These are phyloP conservation scores for Prunus armeniaca DNA, from an alignment of 306 rosid genomes.

Conservation along the genomic window DNA sequence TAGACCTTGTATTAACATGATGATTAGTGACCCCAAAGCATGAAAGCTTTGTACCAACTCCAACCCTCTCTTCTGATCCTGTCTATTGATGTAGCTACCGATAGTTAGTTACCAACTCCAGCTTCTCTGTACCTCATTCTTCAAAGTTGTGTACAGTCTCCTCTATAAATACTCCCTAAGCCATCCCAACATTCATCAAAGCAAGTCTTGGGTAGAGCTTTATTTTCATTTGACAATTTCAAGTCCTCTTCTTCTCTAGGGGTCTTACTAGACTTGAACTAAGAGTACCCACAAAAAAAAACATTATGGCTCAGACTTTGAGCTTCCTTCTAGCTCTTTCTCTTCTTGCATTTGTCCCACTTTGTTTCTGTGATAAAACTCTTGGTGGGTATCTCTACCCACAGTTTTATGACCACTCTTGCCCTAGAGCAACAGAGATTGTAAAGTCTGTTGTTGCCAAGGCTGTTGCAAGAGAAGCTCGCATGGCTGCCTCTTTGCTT, in stretches of 20 bases:
- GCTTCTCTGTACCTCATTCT: conserved; percentile 15
- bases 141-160: conserved; percentile 8
- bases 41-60: conserved; percentile 35
- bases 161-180: conserved; percentile 38
- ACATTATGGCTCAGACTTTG: conserved; percentile 43
- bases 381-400: conserved; percentile 55
- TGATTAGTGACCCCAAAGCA: conserved; percentile 5
- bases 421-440: conserved; percentile 68
- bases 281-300: background rate
- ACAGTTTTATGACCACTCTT: conserved; percentile 68
- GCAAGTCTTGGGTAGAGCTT: background rate
- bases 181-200: conserved; percentile 24
- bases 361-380: conserved; percentile 36
- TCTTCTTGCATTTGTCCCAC: conserved; percentile 58
- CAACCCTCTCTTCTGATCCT: conserved; percentile 13
- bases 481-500: conserved; percentile 79
- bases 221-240: background rate
- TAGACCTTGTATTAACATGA: background rate
- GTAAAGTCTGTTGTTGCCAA: conserved; percentile 62
- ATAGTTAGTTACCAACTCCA: conserved; percentile 16
- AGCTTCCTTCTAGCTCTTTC: conserved; percentile 43
- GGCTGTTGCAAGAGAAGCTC: conserved; percentile 62
- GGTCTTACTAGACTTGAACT: no score
- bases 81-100: conserved; percentile 15
- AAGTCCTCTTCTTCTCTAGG: conserved; percentile 9